Evolutionary conservation across 2,329 filamentous ascomycete genomes (phyloP), one percentile per base, ranked within the genome.

Genomic region (Hirsutella rhossiliensis): DNA sequence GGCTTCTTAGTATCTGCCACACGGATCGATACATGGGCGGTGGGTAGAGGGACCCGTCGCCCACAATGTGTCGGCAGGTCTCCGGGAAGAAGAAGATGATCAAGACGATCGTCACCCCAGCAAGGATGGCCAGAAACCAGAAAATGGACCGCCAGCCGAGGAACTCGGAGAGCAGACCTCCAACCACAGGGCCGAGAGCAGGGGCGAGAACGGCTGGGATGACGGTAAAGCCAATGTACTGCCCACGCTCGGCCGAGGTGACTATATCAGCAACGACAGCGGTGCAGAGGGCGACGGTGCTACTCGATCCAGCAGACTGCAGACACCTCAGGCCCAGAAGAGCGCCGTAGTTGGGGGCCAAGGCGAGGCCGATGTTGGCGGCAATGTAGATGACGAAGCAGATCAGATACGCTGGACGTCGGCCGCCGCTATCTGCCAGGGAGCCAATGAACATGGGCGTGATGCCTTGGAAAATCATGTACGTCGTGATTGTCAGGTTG

Each of bases 201-300:
- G 68, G 68, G 0, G 62, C 72, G 1, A 82, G 54, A 0, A 78
- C 66, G 0, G 61, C 56, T 2, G 68, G 72, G 18, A 68, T 59
- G 18, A 65, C 67, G 20, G 67, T 74, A 51, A 70, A 69, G 36
- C 70, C 76, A 43, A 82, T 69, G 50, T 78, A 78, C 32, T 69
- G 63, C 3, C 78, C 78, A 46, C 82, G 64, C 54, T 86, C 80
- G 1, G 72, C 71, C 2, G 73, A 72, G 0, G 78, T 81, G 11
- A 75, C 66, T 7, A 82, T 65, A 54, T 87, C 82, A 0, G 76
- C 76, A 1, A 85, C 70, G 1, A 84, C 72, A 0, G 73, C 80
- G 27, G 60, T 61, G 27, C 63, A 65, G 3, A 86, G 62, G 0
- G 80, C 72, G 5, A 83, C 65, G 0, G 78, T 82, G 2, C 73